Percentiles rank a stretch among this genome's conserved stretches.
phyloP scores from a whole-genome alignment of 352 stramenopile genomes.

The Globisporangium nagaii region DNA sequence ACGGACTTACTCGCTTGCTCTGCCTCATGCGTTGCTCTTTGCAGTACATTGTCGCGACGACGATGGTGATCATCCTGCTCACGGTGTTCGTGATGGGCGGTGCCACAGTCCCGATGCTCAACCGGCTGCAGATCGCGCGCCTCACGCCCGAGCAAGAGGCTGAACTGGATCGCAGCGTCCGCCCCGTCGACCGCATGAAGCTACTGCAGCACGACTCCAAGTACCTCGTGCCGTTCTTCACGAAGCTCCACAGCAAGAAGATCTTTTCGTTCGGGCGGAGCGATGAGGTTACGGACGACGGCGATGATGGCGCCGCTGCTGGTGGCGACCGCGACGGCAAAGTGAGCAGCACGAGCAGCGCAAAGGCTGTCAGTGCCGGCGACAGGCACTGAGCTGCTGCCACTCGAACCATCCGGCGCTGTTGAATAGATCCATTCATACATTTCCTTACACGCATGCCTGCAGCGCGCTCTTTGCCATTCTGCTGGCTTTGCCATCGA shows the following conservation, averaged over 20 bases:
- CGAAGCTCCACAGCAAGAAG: constrained; percentile 50
- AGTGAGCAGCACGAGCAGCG: constrained; percentile 17
- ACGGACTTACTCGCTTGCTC: background rate
- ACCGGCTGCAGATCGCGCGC: constrained; percentile 81
- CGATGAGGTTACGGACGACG: constrained; percentile 20
- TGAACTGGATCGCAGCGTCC: constrained; percentile 67
- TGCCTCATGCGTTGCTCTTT: background rate
- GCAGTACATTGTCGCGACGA: constrained; percentile 82
- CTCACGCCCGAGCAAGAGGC: constrained; percentile 67
- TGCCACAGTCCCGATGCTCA: constrained; percentile 83
- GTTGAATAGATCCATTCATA: too few species aligned
- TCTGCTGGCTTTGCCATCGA: too few species aligned
- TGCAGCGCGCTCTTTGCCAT: too few species aligned
- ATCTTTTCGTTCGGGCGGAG: constrained; percentile 28
- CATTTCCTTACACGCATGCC: too few species aligned
- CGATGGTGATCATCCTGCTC: constrained; percentile 89
- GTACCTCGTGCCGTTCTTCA: constrained; percentile 78
- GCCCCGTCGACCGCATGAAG: constrained; percentile 72
- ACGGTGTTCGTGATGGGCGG: constrained; percentile 90
- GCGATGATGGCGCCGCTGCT: constrained; percentile 42
- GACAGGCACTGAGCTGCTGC: background rate
- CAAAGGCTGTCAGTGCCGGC: background rate
- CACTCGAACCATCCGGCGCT: too few species aligned
- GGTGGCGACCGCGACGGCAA: constrained; percentile 38
- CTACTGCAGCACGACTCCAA: constrained; percentile 81